Conservation (phyloP, 306 rosid genomes). For the Prunus mume region DNA sequence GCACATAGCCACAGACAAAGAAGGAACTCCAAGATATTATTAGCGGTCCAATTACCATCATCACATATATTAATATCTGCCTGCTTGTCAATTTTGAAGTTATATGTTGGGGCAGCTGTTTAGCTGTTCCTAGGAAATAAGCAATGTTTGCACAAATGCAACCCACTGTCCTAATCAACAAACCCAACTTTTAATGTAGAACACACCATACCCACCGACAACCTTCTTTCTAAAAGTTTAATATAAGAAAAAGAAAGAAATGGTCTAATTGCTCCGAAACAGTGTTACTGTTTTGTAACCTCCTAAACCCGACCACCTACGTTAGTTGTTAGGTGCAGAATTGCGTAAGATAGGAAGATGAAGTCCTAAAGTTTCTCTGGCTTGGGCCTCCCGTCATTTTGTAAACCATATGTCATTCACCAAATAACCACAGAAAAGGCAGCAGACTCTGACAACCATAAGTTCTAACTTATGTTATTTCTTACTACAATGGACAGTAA, state of each 20-base stretch:
- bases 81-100: not conserved
- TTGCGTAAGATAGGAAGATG: not conserved
- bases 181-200: not conserved
- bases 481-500: not conserved
- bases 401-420: not conserved
- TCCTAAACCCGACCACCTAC: not conserved
- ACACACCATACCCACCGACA: not conserved
- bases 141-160: not conserved
- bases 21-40: slow-evolving; percentile 13
- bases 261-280: not conserved
- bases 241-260: not conserved
- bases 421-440: not conserved
- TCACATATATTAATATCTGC: not conserved
- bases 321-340: not conserved
- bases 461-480: not conserved
- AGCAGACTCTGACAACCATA: not conserved
- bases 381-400: not conserved
- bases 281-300: not conserved
- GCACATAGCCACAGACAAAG: slow-evolving; percentile 22
- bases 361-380: not conserved
- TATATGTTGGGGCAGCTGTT: not conserved
- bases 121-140: not conserved
- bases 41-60: slow-evolving; percentile 2
- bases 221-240: not conserved
- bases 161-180: not conserved